Base-by-base conservation (phyloP, 31 red algal genomes). In the Odonthalia washingtoniensis region DNA sequence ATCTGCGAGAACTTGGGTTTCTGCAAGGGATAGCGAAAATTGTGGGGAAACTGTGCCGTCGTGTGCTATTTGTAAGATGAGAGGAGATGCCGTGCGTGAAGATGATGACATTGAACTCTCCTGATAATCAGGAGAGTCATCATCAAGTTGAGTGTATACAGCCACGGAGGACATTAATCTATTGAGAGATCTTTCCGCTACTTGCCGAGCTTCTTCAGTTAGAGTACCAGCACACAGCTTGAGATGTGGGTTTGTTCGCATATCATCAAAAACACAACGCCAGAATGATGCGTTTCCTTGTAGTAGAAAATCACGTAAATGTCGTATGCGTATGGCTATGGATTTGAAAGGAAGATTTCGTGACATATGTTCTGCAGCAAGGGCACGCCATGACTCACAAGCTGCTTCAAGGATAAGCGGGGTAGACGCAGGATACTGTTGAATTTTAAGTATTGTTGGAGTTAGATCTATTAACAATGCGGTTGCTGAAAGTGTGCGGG, bases 21-120 rank as follows among this genome's bases (percentile, higher is more conserved):
- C 89, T 0, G 73, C 89, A 49, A 85, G 85, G 49, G 65, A 77
- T 26, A 91, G 64, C 2, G 74, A 74, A 49, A 85, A 91, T 43
- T 34, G 57, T 0, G 89, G 89, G 31, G 78, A 45, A 2, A 91
- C 27, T 30, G 68, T 65, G 1, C 80, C 70, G 5, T 64, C 74
- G 3, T 49, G n/a, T 1, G 65, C 33, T 16, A 90, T 72, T 5
- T 74, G 79, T 28, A 90, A 45, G 1, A 75, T 43, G 12, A 86
- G 69, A 5, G 62, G 72, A 1, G 68, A 40, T 33, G 35, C 9
- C 24, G 49, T 37, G 1, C 44, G 32, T 3, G 52, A 40, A 40
- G 44, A 65, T 35, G 57, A 49, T 1, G 49, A 44, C 41, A 62
- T 26, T 1, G 78, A 44, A 33, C n/a, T 62, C 61, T 81, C 35